These are phyloP conservation scores for Phaeosphaeriaceae sp. DNA, from an alignment of 2,329 filamentous ascomycete species.

Conservation along the genomic window DNA sequence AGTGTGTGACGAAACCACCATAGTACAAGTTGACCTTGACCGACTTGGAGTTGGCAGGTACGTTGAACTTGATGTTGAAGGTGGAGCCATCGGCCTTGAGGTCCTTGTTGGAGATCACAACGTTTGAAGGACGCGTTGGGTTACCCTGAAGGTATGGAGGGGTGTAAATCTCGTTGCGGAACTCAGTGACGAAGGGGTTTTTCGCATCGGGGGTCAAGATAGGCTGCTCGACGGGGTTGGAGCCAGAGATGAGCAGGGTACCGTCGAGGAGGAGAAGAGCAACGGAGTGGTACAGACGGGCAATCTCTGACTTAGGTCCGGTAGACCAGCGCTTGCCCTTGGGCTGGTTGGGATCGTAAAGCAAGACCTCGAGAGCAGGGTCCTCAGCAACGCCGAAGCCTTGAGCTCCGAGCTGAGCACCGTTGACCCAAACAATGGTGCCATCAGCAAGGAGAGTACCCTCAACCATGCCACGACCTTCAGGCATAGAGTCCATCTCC, in stretches of 20 bases:
- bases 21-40: conserved; percentile 63
- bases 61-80: conserved; percentile 59
- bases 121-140: conserved; percentile 59
- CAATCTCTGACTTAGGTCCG: conserved; percentile 52
- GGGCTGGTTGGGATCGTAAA: conserved; percentile 64
- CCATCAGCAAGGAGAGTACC: conserved; percentile 66
- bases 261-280: conserved; percentile 66
- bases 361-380: conserved; percentile 63
- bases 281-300: conserved; percentile 66
- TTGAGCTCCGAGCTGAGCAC: conserved; percentile 64
- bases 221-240: conserved; percentile 67
- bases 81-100: conserved; percentile 53
- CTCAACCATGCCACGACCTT: conserved; percentile 67
- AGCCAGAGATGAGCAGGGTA: conserved; percentile 65
- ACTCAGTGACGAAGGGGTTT: conserved; percentile 64
- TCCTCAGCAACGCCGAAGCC: conserved; percentile 64
- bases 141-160: conserved; percentile 65
- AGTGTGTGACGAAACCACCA: conserved; percentile 67
- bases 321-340: conserved; percentile 59
- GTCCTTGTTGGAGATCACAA: conserved; percentile 54
- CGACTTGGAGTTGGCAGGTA: conserved; percentile 50
- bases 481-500: conserved; percentile 66
- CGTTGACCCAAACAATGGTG: conserved; percentile 69
- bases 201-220: conserved; percentile 54
- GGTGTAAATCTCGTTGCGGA: conserved; percentile 67